Evolutionary conservation across 768 basidiomycete species (phyloP).

Genomic region (Arthromyces matolae): DNA sequence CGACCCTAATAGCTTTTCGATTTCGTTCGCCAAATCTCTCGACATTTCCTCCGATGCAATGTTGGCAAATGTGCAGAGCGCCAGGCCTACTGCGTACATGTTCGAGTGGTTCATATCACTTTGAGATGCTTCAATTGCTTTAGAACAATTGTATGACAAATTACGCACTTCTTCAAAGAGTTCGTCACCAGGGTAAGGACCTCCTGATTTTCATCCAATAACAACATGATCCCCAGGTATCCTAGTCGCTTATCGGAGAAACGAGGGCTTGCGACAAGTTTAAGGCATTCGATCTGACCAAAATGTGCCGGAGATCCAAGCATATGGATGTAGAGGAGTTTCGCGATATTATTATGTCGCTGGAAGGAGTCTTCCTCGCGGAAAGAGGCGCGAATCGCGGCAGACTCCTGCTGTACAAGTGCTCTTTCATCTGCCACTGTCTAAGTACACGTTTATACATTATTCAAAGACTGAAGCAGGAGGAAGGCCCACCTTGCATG

Average conservation of each 20-base stretch:
- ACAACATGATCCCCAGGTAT: conserved; percentile 95
- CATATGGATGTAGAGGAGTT: conserved; percentile 98
- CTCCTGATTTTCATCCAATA: conserved; percentile 97
- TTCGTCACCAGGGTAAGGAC: conserved; percentile 97
- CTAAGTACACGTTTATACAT: conserved; percentile 36
- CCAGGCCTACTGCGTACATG: conserved; percentile 97
- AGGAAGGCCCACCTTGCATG: conserved; percentile 74
- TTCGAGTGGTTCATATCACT: conserved; percentile 99
- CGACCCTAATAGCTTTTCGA: conserved; percentile 94
- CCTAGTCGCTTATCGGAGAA: conserved; percentile 96
- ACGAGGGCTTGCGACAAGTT: conserved; percentile 90
- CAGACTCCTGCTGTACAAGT: conserved; percentile 95
- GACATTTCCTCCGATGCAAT: conserved; percentile 99
- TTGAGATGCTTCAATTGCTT: conserved; percentile 1
- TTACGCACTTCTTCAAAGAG: conserved; percentile 89
- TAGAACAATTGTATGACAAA: too few relatives aligned
- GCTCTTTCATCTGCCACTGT: conserved; percentile 98
- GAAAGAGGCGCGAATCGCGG: conserved; percentile 94
- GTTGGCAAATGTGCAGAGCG: conserved; percentile 96
- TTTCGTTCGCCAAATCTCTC: conserved; percentile 94
- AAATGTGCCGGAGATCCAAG: conserved; percentile 98
- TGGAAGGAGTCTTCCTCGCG: conserved; percentile 94
- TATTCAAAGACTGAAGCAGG: conserved; percentile 15
- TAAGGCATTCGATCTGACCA: conserved; percentile 96
- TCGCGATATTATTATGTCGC: conserved; percentile 96